These are phyloP conservation scores for Hyphopichia homilentoma DNA, from an alignment of 805 yeast genomes.

Conservation along the genomic window DNA sequence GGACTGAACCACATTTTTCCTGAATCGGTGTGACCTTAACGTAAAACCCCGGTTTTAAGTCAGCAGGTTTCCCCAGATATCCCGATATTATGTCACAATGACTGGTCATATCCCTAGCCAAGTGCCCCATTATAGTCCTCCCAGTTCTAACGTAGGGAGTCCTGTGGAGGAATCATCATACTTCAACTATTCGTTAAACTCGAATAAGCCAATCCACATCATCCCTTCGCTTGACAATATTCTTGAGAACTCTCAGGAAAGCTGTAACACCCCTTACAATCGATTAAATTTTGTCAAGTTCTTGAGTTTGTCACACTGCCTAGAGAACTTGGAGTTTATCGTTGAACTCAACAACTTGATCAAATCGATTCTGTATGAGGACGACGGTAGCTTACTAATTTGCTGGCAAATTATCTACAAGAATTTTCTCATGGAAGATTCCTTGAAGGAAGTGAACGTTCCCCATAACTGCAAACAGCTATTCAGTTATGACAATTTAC, in stretches of 20 bases:
- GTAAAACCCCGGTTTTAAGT: too few species aligned
- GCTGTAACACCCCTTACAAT: slow-evolving; percentile 5
- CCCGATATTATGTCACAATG: too few species aligned
- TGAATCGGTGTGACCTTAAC: too few species aligned
- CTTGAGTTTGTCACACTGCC: slow-evolving; percentile 27
- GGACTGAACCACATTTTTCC: too few species aligned
- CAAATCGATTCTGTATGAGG: slow-evolving; percentile 6
- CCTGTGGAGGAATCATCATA: too few species aligned
- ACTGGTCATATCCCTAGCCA: too few species aligned
- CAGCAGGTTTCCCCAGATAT: too few species aligned
- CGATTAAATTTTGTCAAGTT: slow-evolving; percentile 19
- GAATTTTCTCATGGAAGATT: slow-evolving; percentile 23
- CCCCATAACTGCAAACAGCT: slow-evolving; percentile 20
- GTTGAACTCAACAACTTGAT: slow-evolving; percentile 18
- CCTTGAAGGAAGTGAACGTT: slow-evolving; percentile 31
- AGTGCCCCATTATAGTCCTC: too few species aligned
- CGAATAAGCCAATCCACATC: not conserved
- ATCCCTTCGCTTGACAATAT: slow-evolving; percentile 1
- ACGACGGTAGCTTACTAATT: slow-evolving; percentile 3
- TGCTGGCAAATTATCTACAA: slow-evolving; percentile 26
- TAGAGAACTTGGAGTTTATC: slow-evolving; percentile 35
- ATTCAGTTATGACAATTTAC: slow-evolving; percentile 17
- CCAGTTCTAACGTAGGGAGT: too few species aligned
- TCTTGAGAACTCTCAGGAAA: not conserved
- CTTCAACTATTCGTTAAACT: not conserved